Conservation (phyloP, 2,329 filamentous ascomycete genomes). For the Tolypocladium tropicale region DNA sequence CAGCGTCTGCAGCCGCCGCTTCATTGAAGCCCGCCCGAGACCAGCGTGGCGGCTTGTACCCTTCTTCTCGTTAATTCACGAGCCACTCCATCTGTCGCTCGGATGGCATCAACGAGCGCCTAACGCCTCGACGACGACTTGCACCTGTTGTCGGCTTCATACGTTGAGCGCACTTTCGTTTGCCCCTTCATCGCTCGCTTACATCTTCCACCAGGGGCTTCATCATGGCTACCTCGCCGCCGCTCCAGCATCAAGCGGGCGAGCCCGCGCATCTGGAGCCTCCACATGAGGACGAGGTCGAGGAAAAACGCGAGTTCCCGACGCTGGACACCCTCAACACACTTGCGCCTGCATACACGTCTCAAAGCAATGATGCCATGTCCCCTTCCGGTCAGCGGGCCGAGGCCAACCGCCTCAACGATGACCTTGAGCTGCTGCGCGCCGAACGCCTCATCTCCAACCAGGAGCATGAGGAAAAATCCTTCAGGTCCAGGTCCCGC, state of each 20-base stretch:
- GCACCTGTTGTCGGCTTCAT: background rate
- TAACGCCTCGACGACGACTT: background rate
- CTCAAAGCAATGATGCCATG: constrained; percentile 9
- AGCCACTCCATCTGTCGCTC: background rate
- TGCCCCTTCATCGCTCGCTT: background rate
- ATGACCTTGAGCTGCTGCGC: constrained; percentile 39
- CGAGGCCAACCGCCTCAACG: constrained; percentile 29
- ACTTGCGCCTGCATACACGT: constrained; percentile 12
- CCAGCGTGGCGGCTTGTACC: background rate
- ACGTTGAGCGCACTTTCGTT: background rate
- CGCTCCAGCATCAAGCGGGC: background rate
- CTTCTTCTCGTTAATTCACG: background rate
- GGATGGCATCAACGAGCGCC: background rate
- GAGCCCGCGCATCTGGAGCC: background rate
- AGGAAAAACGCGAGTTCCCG: constrained; percentile 14
- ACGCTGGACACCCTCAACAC: constrained; percentile 21
- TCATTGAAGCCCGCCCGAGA: background rate
- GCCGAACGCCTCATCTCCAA: constrained; percentile 35
- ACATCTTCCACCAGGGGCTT: background rate
- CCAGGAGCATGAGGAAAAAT: constrained; percentile 24
- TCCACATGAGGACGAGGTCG: constrained; percentile 6
- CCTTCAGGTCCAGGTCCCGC: constrained; percentile 16
- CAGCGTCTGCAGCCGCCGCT: background rate
- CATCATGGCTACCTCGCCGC: background rate
- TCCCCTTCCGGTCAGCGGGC: constrained; percentile 19